These are phyloP conservation scores for Malus hybrid DNA, from an alignment of 331 rosid species.

Conservation along the genomic window DNA sequence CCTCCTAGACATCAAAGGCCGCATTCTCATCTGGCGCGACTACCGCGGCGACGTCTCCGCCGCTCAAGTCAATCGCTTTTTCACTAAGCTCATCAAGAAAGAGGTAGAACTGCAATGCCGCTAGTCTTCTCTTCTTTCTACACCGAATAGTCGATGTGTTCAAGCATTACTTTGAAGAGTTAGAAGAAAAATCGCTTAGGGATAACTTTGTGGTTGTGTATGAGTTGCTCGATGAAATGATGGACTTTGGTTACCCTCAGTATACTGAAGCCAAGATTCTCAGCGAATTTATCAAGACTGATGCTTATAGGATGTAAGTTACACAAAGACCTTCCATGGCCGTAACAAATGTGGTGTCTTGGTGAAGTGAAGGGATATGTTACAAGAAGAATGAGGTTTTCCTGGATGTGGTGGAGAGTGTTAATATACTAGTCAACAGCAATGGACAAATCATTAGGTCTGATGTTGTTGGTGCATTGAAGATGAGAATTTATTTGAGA, in stretches of 20 bases:
- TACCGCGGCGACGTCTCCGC: slow-evolving; percentile 97
- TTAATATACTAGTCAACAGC: slow-evolving; percentile 96
- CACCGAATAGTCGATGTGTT: slow-evolving; percentile 92
- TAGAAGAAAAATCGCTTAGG: slow-evolving; percentile 95
- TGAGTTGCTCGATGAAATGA: slow-evolving; percentile 92
- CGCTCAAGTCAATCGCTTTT: slow-evolving; percentile 87
- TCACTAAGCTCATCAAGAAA: slow-evolving; percentile 93
- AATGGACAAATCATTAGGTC: slow-evolving; percentile 97
- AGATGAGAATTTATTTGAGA: slow-evolving; percentile 96
- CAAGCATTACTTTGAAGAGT: slow-evolving; percentile 93
- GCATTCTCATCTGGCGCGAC: slow-evolving; percentile 96
- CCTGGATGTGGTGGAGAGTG: slow-evolving; percentile 99
- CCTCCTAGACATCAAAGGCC: slow-evolving; percentile 98
- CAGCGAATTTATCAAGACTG: slow-evolving; percentile 96
- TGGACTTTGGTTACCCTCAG: slow-evolving; percentile 99
- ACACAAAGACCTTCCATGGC: slow-evolving; percentile 99
- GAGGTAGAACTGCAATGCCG: slow-evolving; percentile 99
- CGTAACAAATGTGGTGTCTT: slow-evolving; percentile 96
- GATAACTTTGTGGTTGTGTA: slow-evolving; percentile 99
- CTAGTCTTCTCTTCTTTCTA: slow-evolving; percentile 82
- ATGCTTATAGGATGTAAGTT: slow-evolving; percentile 97
- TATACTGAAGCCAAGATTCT: slow-evolving; percentile 93
- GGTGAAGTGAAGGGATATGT: slow-evolving; percentile 96
- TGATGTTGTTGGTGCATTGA: slow-evolving; percentile 96
- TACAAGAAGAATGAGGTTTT: slow-evolving; percentile 99